Evolutionary conservation across 1,139 yeast genomes (phyloP), one percentile per base, ranked within the genome.

Genomic region (Nakaseomyces uthaithaninus): DNA sequence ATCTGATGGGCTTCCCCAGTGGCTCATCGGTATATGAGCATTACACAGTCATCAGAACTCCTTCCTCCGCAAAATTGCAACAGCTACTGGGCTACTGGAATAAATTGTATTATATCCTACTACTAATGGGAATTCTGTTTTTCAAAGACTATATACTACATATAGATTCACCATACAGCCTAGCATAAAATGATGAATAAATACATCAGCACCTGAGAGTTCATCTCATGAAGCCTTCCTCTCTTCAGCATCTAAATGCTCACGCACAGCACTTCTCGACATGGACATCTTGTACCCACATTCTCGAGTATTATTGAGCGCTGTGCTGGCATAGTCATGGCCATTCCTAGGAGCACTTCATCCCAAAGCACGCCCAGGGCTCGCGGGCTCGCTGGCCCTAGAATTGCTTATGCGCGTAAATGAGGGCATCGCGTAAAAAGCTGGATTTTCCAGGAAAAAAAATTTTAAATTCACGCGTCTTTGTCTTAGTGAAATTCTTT

Each of bases 1-100:
- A 91, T 58, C 62, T 73, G 43, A 67, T 83, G 64, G 95, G 95
- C 0, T 72, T 89, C 37, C 98, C 97, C 0, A 57, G 44, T 12
- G 49, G 46, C 4, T 52, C 61, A 3, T 44, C 41, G 22, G 34
- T 52, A 4, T 36, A 25, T n/a, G 42, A 39, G 17, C 48, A 52
- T 38, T 48, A 41, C 37, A 44, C 48, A 1, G 45, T 45, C 9
- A 41, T 48, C 3, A 39, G 43, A 28, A 42, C 33, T 41, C 28
- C 37, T 33, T 8, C 34, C 40, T 16, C 16, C 35, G 27, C 27
- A 23, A 31, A 15, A 27, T 17, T 34, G 31, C 36, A 37, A 31
- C 26, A 40, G n/a, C 38, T 51, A 11, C 33, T 51, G 2, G 33
- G 36, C 5, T 19, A 49, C 7, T 57, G 60, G 60, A 45, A 45